Conservation (phyloP, 352 stramenopile species). For the Peronospora belbahrii region DNA sequence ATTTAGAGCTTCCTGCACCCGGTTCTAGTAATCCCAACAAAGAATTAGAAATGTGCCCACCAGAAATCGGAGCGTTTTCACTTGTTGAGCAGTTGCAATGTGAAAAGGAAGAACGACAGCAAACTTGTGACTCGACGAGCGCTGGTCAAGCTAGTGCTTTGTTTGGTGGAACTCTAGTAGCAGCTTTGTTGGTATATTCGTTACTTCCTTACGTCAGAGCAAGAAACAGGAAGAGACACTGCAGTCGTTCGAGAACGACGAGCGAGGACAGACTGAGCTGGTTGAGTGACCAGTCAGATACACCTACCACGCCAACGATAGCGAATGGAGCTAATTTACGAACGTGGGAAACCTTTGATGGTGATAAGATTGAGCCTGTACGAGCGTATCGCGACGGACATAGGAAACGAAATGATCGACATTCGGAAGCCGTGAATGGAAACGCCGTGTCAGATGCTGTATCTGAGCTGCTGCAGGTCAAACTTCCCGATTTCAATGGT, state of each 20-base stretch:
- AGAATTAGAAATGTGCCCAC: conserved; percentile 14
- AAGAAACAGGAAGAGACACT: conserved; percentile 8
- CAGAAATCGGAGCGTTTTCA: conserved; percentile 15
- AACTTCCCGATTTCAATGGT: conserved; percentile 39
- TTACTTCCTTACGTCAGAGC: conserved; percentile 20
- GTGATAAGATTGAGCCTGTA: conserved; percentile 17
- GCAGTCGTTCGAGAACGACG: conserved; percentile 8
- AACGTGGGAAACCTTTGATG: conserved; percentile 9
- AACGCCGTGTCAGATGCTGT: conserved; percentile 3
- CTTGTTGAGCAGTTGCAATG: conserved; percentile 15
- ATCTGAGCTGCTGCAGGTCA: conserved; percentile 25
- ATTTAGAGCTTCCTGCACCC: conserved; percentile 4
- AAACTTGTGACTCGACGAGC: conserved; percentile 5
- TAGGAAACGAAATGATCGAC: conserved; percentile 6
- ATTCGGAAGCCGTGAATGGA: conserved; percentile 4
- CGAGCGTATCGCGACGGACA: conserved; percentile 4
- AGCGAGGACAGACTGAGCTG: conserved; percentile 1
- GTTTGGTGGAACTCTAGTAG: conserved; percentile 22
- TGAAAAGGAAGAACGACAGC: neutral
- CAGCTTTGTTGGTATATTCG: conserved; percentile 22
- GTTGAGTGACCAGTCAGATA: conserved; percentile 2
- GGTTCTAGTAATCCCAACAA: conserved; percentile 4
- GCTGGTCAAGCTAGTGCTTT: conserved; percentile 15
- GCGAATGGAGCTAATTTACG: conserved; percentile 11
- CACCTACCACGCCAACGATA: conserved; percentile 9